Evolutionary conservation across 2,329 filamentous ascomycete genomes (phyloP).

Genomic region (Neopestalotiopsis clavispora): DNA sequence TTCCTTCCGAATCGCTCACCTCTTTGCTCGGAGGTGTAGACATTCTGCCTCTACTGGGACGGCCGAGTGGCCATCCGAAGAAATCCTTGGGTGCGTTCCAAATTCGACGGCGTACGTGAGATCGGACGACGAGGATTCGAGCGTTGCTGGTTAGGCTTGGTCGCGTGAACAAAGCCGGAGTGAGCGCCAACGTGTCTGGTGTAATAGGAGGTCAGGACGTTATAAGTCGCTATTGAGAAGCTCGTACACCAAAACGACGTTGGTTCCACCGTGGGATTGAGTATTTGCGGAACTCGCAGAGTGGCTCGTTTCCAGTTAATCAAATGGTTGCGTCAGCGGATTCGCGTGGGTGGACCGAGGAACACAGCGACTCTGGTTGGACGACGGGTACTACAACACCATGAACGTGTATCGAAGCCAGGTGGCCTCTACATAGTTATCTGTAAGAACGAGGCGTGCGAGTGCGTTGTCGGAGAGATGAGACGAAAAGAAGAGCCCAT

Average conservation of each 20-base stretch:
- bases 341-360: background rate
- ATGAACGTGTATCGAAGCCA: background rate
- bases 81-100: constrained; percentile 20
- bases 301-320: constrained; percentile 9
- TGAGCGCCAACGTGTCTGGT: constrained; percentile 15
- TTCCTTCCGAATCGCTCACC: constrained; percentile 22
- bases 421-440: background rate
- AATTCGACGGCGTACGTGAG: constrained; percentile 17
- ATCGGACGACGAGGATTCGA: constrained; percentile 4
- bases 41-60: constrained; percentile 26
- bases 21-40: constrained; percentile 26
- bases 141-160: background rate
- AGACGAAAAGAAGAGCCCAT: background rate
- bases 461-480: background rate
- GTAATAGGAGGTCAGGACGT: background rate
- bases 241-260: background rate
- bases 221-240: background rate
- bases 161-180: background rate
- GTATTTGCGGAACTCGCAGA: background rate
- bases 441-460: background rate
- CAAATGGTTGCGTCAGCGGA: constrained; percentile 15
- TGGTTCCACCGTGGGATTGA: background rate
- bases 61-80: constrained; percentile 28
- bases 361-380: background rate
- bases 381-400: background rate